Evolutionary conservation across 345 rosid species (phyloP).

Genomic region (Euphorbia pulcherrima): DNA sequence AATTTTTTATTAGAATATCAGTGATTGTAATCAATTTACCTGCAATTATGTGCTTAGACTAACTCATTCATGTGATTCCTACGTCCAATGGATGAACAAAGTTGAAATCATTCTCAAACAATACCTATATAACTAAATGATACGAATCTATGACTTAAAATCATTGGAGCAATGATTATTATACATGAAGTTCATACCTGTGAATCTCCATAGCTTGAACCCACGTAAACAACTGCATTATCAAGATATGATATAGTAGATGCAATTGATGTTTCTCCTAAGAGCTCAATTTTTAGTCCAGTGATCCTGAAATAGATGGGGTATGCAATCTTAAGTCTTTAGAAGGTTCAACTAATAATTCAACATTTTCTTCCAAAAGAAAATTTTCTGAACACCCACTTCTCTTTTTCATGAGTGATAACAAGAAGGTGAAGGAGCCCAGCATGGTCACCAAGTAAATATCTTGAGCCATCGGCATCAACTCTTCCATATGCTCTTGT

Average conservation of each 20-base stretch:
- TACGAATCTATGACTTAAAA: background rate
- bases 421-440: conserved; percentile 87
- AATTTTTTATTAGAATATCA: background rate
- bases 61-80: background rate
- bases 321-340: background rate
- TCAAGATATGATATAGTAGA: conserved; percentile 88
- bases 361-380: background rate
- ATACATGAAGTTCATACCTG: conserved; percentile 41
- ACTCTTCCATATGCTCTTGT: conserved; percentile 93
- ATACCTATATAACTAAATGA: background rate
- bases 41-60: background rate
- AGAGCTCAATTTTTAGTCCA: conserved; percentile 86
- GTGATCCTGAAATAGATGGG: conserved; percentile 60
- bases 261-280: conserved; percentile 96
- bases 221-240: conserved; percentile 78
- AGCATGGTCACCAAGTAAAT: conserved; percentile 89
- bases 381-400: conserved; percentile 37
- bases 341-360: conserved; percentile 9
- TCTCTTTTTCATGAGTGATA: conserved; percentile 84
- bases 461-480: conserved; percentile 93
- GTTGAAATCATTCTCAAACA: background rate
- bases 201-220: conserved; percentile 97
- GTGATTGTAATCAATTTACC: background rate
- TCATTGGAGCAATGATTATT: background rate
- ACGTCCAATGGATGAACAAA: no score